These are phyloP conservation scores for Trebouxia gelatinosa DNA, from an alignment of 163 green algal species.

Conservation along the genomic window DNA sequence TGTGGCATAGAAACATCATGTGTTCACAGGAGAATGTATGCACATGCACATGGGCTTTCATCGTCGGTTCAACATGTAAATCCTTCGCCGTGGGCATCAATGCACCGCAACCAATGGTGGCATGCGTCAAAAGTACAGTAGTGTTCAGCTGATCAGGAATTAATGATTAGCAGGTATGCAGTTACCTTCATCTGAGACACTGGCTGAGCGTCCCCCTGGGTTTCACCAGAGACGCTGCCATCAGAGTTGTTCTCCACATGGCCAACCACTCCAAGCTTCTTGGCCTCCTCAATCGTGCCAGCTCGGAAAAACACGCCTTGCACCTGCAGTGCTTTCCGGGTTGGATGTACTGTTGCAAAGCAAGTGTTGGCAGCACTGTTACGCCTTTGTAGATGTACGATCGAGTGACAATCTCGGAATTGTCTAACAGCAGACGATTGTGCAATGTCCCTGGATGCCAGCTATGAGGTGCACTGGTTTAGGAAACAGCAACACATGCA, in stretches of 20 bases:
- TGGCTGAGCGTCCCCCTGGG: conserved; percentile 1
- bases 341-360: neutral
- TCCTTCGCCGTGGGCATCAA: too few species aligned
- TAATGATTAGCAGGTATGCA: too few species aligned
- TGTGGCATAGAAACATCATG: too few species aligned
- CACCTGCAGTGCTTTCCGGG: conserved; percentile 22
- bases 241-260: conserved; percentile 36
- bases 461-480: neutral
- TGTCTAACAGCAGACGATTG: too few species aligned
- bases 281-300: conserved; percentile 34
- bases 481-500: neutral
- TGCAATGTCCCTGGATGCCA: too few species aligned
- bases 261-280: conserved; percentile 36
- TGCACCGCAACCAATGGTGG: too few species aligned
- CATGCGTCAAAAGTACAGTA: too few species aligned
- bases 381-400: neutral
- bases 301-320: conserved; percentile 51
- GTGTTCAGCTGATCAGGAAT: too few species aligned
- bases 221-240: conserved; percentile 30
- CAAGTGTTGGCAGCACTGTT: neutral
- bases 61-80: too few species aligned
- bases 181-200: conserved; percentile 25
- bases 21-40: too few species aligned
- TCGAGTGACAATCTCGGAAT: too few species aligned
- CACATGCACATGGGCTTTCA: too few species aligned